These are phyloP conservation scores for Ambrosia trifida DNA, from an alignment of 129 eudicot species.

Conservation along the genomic window DNA sequence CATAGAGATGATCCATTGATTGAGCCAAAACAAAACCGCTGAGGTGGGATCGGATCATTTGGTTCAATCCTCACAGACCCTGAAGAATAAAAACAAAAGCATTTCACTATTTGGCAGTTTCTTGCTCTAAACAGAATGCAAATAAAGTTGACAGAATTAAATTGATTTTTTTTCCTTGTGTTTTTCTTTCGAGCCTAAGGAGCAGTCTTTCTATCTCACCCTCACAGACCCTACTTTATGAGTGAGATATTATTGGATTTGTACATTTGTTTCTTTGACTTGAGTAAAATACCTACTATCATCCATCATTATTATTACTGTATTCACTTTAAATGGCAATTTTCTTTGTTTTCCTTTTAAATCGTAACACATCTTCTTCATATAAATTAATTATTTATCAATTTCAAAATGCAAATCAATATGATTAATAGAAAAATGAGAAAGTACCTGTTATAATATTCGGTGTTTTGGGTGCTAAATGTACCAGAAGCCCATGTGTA, in stretches of 20 bases:
- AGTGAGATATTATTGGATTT: too few species aligned
- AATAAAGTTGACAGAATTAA: not conserved
- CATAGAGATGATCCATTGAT: too few species aligned
- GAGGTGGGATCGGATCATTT: not conserved
- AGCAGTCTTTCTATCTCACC: too few species aligned
- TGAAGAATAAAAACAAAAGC: not conserved
- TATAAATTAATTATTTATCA: too few species aligned
- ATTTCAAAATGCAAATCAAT: too few species aligned
- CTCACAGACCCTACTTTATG: too few species aligned
- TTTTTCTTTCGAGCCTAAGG: too few species aligned
- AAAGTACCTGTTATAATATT: not conserved
- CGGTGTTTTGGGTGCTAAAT: not conserved
- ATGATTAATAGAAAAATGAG: not conserved
- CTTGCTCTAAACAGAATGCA: not conserved
- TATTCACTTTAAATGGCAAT: not conserved
- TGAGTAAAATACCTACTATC: not conserved
- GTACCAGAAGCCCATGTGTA: not conserved
- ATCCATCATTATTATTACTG: not conserved
- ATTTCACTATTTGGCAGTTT: not conserved
- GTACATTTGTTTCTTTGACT: not conserved
- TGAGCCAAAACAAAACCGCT: too few species aligned
- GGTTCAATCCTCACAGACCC: too few species aligned
- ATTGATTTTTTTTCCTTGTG: too few species aligned
- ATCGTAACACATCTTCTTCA: too few species aligned
- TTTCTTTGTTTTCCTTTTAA: not conserved